Conservation (phyloP, 495 filamentous ascomycete genomes). For the Apiosordaria backusii region DNA sequence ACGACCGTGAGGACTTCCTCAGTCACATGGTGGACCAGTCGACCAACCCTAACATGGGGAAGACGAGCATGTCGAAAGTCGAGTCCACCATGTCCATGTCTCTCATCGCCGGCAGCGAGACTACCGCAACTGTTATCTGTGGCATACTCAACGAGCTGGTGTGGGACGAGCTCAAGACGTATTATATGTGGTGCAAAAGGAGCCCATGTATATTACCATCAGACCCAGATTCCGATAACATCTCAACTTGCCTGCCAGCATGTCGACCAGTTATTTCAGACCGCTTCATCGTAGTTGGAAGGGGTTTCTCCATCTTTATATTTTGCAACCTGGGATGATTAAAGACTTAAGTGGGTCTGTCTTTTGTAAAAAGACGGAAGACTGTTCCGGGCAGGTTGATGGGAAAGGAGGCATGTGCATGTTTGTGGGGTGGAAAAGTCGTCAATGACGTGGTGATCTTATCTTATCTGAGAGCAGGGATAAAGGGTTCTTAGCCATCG, state of each 20-base stretch:
- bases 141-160: background rate
- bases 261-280: no score
- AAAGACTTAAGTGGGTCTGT: background rate
- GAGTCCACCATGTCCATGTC: slow-evolving; percentile 8
- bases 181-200: no score
- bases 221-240: no score
- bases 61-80: slow-evolving; percentile 1
- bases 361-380: background rate
- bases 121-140: background rate
- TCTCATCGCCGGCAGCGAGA: slow-evolving; percentile 7
- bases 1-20: slow-evolving; percentile 2
- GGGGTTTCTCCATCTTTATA: no score
- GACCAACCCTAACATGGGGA: slow-evolving; percentile 5
- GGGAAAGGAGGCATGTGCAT: background rate
- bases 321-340: no score
- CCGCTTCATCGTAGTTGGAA: no score
- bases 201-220: no score
- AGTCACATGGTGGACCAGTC: background rate
- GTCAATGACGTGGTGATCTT: slow-evolving; percentile 3
- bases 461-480: background rate
- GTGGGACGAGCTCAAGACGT: no score
- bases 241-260: no score
- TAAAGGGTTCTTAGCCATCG: background rate
- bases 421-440: slow-evolving; percentile 1
- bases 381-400: background rate